These are phyloP conservation scores for Trypanosoma brucei DNA, from an alignment of 208 protist species.

Conservation along the genomic window DNA sequence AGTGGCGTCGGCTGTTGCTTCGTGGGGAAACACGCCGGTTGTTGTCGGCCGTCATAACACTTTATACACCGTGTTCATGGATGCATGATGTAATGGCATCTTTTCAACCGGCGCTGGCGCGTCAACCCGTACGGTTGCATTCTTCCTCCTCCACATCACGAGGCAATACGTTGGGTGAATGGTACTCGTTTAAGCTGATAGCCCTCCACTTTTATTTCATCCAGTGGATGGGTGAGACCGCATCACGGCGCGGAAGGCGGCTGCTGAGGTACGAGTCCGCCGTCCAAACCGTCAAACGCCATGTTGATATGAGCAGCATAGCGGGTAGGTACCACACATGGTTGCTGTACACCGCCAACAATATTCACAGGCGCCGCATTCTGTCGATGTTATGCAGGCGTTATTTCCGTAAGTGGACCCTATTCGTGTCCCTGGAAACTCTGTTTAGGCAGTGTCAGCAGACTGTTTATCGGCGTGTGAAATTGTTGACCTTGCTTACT, in stretches of 20 bases:
- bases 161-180: too few relatives aligned
- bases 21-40: too few relatives aligned
- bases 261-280: conserved; percentile 2
- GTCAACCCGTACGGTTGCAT: too few relatives aligned
- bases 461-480: neutral
- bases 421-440: neutral
- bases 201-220: conserved; percentile 12
- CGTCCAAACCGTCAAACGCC: neutral
- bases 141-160: too few relatives aligned
- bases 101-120: too few relatives aligned
- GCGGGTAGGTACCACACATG: conserved; percentile 1
- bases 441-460: neutral
- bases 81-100: too few relatives aligned
- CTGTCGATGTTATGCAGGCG: neutral
- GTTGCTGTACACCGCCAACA: conserved; percentile 5
- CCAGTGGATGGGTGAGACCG: conserved; percentile 4
- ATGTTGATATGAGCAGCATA: neutral
- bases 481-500: neutral
- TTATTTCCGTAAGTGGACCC: conserved; percentile 14
- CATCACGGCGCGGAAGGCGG: neutral
- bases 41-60: too few relatives aligned
- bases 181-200: neutral
- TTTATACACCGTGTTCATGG: too few relatives aligned
- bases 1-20: too few relatives aligned
- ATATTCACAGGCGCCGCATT: conserved; percentile 2